Conservation (phyloP, 352 stramenopile genomes). For the Pythium plurisporium region DNA sequence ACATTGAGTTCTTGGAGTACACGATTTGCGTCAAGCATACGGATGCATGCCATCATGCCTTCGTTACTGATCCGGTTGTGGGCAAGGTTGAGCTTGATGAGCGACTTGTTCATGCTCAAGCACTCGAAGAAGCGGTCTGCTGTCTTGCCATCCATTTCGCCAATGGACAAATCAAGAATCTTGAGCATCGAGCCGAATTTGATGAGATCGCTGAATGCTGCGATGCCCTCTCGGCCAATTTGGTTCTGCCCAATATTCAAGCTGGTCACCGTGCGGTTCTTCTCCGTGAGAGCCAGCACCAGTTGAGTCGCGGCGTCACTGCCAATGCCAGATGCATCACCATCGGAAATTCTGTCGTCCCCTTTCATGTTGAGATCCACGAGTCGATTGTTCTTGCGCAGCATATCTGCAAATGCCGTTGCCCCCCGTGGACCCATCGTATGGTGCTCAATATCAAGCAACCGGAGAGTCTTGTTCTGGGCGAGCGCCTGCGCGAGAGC, state of each 20-base stretch:
- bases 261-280: slow-evolving; percentile 44
- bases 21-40: slow-evolving; percentile 48
- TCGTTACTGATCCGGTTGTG: slow-evolving; percentile 74
- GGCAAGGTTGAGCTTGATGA: slow-evolving; percentile 48
- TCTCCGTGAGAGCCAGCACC: slow-evolving; percentile 34
- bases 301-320: slow-evolving; percentile 43
- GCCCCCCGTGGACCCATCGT: slow-evolving; percentile 55
- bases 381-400: slow-evolving; percentile 45
- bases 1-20: slow-evolving; percentile 67
- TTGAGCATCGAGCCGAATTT: slow-evolving; percentile 44
- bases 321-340: slow-evolving; percentile 41
- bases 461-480: slow-evolving; percentile 48
- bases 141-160: slow-evolving; percentile 49
- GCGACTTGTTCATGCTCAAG: slow-evolving; percentile 47
- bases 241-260: slow-evolving; percentile 62
- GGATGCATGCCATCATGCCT: slow-evolving; percentile 56
- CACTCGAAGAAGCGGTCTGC: slow-evolving; percentile 65
- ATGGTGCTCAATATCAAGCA: slow-evolving; percentile 76
- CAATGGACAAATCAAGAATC: slow-evolving; percentile 61
- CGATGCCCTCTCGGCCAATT: slow-evolving; percentile 50
- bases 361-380: slow-evolving; percentile 62
- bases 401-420: slow-evolving; percentile 56
- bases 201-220: slow-evolving; percentile 48
- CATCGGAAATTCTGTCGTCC: slow-evolving; percentile 46
- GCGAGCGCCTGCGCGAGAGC: slow-evolving; percentile 49